Percentiles rank a stretch among this genome's conserved stretches.
Evolutionary conservation across 257 asterid species (phyloP).

Genomic region (Lycium ferocissimum): DNA sequence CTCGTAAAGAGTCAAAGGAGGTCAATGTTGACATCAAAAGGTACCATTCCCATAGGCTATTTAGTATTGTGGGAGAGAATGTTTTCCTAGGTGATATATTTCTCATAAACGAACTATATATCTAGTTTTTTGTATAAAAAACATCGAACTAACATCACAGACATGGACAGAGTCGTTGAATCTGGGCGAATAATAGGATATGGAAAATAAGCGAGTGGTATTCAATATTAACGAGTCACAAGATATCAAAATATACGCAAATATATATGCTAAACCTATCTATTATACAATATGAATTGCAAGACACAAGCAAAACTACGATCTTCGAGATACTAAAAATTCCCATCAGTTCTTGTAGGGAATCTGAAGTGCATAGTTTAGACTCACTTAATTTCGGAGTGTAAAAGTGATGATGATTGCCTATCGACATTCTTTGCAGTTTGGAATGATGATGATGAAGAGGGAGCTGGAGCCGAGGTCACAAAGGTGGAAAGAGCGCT

Average conservation of each 20-base stretch:
- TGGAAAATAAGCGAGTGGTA: not conserved
- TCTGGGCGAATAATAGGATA: not conserved
- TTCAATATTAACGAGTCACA: not conserved
- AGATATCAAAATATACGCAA: not conserved
- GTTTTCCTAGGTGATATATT: not conserved
- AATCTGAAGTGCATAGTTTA: not conserved
- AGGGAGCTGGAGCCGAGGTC: conserved; percentile 58
- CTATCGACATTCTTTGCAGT: conserved; percentile 47
- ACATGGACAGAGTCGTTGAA: not conserved
- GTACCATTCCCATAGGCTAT: not conserved
- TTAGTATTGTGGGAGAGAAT: not conserved
- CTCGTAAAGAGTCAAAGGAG: not conserved
- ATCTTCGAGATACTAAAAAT: not conserved
- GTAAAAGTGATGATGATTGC: conserved; percentile 53
- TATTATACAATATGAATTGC: conserved; percentile 2
- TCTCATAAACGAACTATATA: not conserved
- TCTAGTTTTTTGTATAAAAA: not conserved
- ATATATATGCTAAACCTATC: conserved; percentile 8
- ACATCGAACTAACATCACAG: not conserved
- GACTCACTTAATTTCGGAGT: conserved; percentile 34
- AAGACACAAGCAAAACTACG: not conserved
- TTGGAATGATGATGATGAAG: conserved; percentile 62
- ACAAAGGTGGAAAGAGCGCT: conserved; percentile 61
- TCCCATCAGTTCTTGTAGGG: conserved; percentile 5
- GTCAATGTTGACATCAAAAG: not conserved